Base-by-base conservation (phyloP, 176 grass and related monocot genomes). In the Zoysia japonica region DNA sequence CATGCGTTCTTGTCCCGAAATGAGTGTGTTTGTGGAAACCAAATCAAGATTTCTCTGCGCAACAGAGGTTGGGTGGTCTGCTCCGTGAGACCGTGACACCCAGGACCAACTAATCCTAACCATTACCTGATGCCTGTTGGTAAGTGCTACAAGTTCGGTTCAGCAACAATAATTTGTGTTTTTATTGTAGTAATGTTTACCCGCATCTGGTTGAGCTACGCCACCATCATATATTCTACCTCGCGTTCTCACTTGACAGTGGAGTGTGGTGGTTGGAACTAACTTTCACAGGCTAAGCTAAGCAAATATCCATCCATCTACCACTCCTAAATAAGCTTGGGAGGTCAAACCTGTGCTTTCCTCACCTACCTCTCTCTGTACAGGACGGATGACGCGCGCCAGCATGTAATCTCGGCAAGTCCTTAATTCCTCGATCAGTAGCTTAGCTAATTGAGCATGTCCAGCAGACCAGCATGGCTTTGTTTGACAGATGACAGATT, bases 191-290 rank as follows among this genome's bases (percentile, higher is more conserved):
- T 28, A 28, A 28, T 59, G 17, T 20, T 59, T 59, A 35, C 5
- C 39, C 37, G 19, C 14, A 42, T 40, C 75, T 16, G 43, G 50
- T 76, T 68, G 71, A 68, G 47, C 81, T 11, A 59, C 47, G 37
- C 62, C 81, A 75, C 42, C 44, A 38, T 42, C 28, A 28, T 28
- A 28, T 28, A 28, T 28, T 14, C 41, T 41, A 36, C 35, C 51
- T 40, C 2, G n/a, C 5, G 39, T 54, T 55, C 66, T 57, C 9
- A n/a, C 10, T 75, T 49, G 71, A 6, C 50, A 43, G 64, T 84
- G 64, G 65, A 82, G 69, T 42, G 17, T 64, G 72, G 82, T 84
- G 9, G 82, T 77, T 70, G 74, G 53, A 61, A 51, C 73, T n/a
- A 77, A 70, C 65, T 46, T 61, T 70, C 73, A 42, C 50, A 59